Conservation (phyloP, 768 basidiomycete species). For the Hypholoma fasciculare region DNA sequence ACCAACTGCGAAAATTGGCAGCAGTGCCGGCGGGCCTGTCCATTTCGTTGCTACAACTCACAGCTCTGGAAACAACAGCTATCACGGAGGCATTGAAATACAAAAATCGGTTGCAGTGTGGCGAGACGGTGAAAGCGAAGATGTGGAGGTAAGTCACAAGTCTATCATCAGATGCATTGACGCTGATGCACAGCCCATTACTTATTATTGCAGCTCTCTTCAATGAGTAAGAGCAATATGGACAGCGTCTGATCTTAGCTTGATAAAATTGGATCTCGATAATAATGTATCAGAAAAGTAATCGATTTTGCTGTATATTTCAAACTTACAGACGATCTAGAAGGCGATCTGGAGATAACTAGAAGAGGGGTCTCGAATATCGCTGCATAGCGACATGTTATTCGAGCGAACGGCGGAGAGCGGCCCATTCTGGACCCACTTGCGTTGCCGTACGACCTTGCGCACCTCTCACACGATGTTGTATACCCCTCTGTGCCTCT, state of each 20-base stretch:
- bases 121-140: constrained; percentile 1
- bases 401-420: no score
- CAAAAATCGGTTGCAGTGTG: constrained; percentile 7
- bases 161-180: not conserved
- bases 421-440: no score
- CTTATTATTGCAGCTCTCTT: not conserved
- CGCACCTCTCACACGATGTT: no score
- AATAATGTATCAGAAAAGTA: no score
- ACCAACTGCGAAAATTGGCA: not conserved
- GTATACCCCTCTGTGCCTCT: no score
- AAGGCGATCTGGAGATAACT: no score
- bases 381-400: no score
- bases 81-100: constrained; percentile 7
- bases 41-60: constrained; percentile 1
- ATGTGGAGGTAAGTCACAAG: not conserved
- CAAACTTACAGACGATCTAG: no score
- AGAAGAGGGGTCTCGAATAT: no score
- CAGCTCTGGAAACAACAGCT: constrained; percentile 1
- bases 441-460: no score
- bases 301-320: no score
- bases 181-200: not conserved
- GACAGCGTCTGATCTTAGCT: constrained; percentile 1
- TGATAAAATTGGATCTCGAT: no score
- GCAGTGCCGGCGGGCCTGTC: constrained; percentile 1
- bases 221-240: not conserved